Base-by-base conservation (phyloP, 2,329 filamentous ascomycete species). In the Aspergillus sp. region DNA sequence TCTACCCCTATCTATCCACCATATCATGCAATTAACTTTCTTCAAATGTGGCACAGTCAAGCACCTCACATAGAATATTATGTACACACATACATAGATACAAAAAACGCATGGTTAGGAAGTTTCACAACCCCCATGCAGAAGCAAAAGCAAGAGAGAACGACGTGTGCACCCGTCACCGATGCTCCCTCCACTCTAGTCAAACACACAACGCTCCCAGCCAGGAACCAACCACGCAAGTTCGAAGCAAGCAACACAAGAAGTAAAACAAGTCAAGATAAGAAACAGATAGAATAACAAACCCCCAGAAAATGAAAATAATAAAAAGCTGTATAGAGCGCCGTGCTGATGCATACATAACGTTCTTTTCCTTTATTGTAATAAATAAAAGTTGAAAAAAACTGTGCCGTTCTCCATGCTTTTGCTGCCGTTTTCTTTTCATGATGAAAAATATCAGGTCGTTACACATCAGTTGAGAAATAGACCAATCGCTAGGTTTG, bases 301-400 rank as follows among this genome's bases (percentile, higher is more conserved):
- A 53, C 4, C 23, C 30, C 45, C 36, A 55, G 32, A 36, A 13
- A 15, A 28, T 8, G 30, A 32, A 32, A 32, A 32, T 10, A 12
- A 13, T n/a, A 57, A 47, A 53, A 30, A 30, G 28, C 53, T 59
- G 50, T 63, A 58, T 56, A 62, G 55, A 54, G 60, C 59, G 60
- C 62, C 64, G 48, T 48, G 63, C 63, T 64, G 59, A 65, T 65
- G 63, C 63, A 65, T 62, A 59, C 61, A 58, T 54, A 58, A 43
- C 48, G 43, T 59, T 50, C 48, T 56, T 57, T 51, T 36, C 32
- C 32, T 36, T 36, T 36, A 36, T 36, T 36, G 32, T 36, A 36
- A 13, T 43, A 10, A 15, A 50, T 39, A 12, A 52, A 41, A 45
- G 45, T 48, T 7, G 48, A 48, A 45, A 47, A 53, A 43, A 56